Conservation (phyloP, 1,139 yeast species). For the Suhomyces yuchorum region DNA sequence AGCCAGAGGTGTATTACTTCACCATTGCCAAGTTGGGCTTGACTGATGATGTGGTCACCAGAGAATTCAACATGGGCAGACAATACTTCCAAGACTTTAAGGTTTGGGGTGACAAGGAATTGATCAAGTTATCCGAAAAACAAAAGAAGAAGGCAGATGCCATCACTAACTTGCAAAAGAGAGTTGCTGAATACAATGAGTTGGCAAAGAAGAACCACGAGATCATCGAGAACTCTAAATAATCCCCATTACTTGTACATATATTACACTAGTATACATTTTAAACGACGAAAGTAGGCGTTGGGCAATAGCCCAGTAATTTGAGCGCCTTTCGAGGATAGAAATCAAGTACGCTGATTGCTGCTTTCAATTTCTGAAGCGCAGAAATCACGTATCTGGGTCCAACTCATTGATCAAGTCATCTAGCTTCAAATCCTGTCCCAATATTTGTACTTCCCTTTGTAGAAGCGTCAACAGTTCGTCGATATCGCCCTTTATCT, state of each 20-base stretch:
- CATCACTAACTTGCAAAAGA: constrained; percentile 40
- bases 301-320: background rate
- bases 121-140: constrained; percentile 47
- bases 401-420: constrained; percentile 22
- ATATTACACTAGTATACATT: constrained; percentile 11
- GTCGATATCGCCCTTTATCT: constrained; percentile 26
- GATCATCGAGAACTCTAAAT: constrained; percentile 18
- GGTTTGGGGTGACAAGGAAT: constrained; percentile 69
- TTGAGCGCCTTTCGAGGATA: too few relatives aligned
- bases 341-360: too few relatives aligned
- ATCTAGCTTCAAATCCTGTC: constrained; percentile 25
- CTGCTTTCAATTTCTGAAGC: too few relatives aligned
- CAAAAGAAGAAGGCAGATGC: constrained; percentile 40
- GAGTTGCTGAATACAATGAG: constrained; percentile 42
- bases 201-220: constrained; percentile 45
- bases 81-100: constrained; percentile 83
- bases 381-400: background rate
- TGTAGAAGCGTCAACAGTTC: constrained; percentile 26
- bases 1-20: constrained; percentile 83
- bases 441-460: constrained; percentile 34
- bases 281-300: background rate
- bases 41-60: constrained; percentile 72
- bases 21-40: constrained; percentile 85
- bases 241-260: constrained; percentile 11
- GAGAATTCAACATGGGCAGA: constrained; percentile 83